Evolutionary conservation across 2,329 filamentous ascomycete species (phyloP).

Genomic region (Aulographum hederae): DNA sequence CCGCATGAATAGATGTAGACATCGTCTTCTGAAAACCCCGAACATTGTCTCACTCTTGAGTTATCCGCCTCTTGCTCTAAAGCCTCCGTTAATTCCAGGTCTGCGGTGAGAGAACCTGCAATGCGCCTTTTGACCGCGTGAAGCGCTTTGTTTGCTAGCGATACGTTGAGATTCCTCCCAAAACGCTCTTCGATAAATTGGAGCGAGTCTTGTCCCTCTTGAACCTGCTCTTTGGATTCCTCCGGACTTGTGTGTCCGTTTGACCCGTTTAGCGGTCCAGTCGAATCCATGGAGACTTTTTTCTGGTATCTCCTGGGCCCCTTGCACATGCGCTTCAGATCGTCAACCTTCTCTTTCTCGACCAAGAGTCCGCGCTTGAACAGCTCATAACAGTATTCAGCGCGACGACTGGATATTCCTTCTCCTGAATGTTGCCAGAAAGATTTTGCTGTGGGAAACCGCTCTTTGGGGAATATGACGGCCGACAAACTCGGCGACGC

Average conservation of each 20-base stretch:
- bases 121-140: conserved; percentile 75
- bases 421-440: conserved; percentile 97
- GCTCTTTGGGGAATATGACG: conserved; percentile 50
- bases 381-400: conserved; percentile 70
- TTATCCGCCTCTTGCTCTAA: conserved; percentile 29
- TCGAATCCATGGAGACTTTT: conserved; percentile 31
- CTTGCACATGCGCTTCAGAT: conserved; percentile 31
- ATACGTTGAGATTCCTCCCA: conserved; percentile 71
- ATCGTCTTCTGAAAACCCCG: conserved; percentile 62
- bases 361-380: conserved; percentile 51
- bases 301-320: conserved; percentile 71
- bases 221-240: conserved; percentile 8
- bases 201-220: conserved; percentile 45
- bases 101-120: conserved; percentile 61
- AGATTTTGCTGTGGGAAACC: conserved; percentile 62
- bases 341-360: conserved; percentile 22
- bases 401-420: conserved; percentile 75
- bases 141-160: conserved; percentile 64
- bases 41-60: conserved; percentile 24
- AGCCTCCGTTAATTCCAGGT: conserved; percentile 47
- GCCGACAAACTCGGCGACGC: conserved; percentile 26
- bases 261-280: conserved; percentile 5
- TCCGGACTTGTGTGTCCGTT: too few species aligned
- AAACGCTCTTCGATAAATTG: conserved; percentile 88
- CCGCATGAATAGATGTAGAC: conserved; percentile 78